Percentiles rank a stretch among this genome's conserved stretches.
These are phyloP conservation scores for Scleromitrula shiraiana DNA, from an alignment of 2,329 filamentous ascomycete species.

Conservation along the genomic window DNA sequence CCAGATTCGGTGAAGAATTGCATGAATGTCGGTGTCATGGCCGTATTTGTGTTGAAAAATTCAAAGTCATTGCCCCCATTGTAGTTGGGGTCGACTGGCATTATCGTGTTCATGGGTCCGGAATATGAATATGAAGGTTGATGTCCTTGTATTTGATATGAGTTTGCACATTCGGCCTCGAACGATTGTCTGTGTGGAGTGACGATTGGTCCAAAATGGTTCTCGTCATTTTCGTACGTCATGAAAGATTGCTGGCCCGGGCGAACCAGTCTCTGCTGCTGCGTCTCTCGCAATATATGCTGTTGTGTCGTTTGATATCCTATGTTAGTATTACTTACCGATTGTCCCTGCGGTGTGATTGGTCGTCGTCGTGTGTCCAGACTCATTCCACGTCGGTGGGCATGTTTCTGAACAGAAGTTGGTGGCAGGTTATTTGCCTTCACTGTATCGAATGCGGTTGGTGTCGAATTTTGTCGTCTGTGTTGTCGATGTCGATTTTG, in stretches of 20 bases:
- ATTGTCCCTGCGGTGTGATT: slow-evolving; percentile 32
- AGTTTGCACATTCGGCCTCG: slow-evolving; percentile 35
- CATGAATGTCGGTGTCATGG: slow-evolving; percentile 26
- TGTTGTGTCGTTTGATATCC: slow-evolving; percentile 50
- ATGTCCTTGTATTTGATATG: slow-evolving; percentile 24
- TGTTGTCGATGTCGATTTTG: slow-evolving; percentile 69
- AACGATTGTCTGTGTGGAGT: slow-evolving; percentile 48
- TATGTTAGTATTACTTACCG: slow-evolving; percentile 50
- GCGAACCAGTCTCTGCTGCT: slow-evolving; percentile 78
- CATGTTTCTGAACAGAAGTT: slow-evolving; percentile 43
- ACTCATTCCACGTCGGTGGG: slow-evolving; percentile 76
- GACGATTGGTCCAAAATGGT: slow-evolving; percentile 47
- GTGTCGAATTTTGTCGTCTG: slow-evolving; percentile 82
- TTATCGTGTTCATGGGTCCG: slow-evolving; percentile 38
- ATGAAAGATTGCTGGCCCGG: slow-evolving; percentile 47
- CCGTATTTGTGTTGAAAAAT: slow-evolving; percentile 21
- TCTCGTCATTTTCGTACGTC: slow-evolving; percentile 37
- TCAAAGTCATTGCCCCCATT: slow-evolving; percentile 26
- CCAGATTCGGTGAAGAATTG: slow-evolving; percentile 27
- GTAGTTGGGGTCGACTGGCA: slow-evolving; percentile 31
- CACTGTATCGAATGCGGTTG: slow-evolving; percentile 66
- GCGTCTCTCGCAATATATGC: slow-evolving; percentile 82
- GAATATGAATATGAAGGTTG: slow-evolving; percentile 27
- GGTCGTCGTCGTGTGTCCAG: slow-evolving; percentile 64
- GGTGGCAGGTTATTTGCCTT: slow-evolving; percentile 60